These are phyloP conservation scores for Suhomyces kunorum DNA, from an alignment of 1,139 yeast species.

Conservation along the genomic window DNA sequence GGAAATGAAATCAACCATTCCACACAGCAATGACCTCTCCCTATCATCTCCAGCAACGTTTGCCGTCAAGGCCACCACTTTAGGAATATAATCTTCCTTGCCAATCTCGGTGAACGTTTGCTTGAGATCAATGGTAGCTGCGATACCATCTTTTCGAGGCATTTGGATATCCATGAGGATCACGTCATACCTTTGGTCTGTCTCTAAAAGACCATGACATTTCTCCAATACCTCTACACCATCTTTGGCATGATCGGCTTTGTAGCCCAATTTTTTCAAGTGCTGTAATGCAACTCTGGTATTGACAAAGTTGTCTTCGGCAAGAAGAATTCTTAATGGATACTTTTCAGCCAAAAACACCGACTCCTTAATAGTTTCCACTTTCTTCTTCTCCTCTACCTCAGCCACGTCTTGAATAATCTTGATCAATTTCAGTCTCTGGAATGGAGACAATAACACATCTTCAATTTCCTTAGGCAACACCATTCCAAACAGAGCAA, in stretches of 20 bases:
- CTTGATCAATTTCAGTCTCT: constrained; percentile 28
- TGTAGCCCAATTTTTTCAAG: constrained; percentile 52
- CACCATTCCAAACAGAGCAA: constrained; percentile 34
- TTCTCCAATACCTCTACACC: constrained; percentile 52
- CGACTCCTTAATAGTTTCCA: background rate
- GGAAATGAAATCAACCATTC: constrained; percentile 58
- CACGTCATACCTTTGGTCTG: constrained; percentile 46
- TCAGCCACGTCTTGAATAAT: constrained; percentile 15
- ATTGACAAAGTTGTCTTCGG: constrained; percentile 56
- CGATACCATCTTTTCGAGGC: constrained; percentile 56
- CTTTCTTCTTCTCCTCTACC: background rate
- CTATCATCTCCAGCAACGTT: constrained; percentile 60
- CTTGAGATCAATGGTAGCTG: constrained; percentile 42
- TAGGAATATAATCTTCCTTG: constrained; percentile 35
- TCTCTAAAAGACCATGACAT: constrained; percentile 30
- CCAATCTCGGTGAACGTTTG: constrained; percentile 26
- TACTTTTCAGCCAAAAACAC: constrained; percentile 24
- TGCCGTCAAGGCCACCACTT: constrained; percentile 55
- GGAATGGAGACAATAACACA: constrained; percentile 39
- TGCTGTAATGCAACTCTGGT: constrained; percentile 54
- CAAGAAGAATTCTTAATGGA: constrained; percentile 50
- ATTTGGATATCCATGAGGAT: constrained; percentile 58
- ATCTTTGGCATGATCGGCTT: constrained; percentile 57
- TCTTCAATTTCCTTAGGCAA: constrained; percentile 28
- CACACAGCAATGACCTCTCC: constrained; percentile 47